A percentile compares a stretch with the other conserved stretches of the same genome.
Evolutionary conservation across 2,329 filamentous ascomycete genomes (phyloP).

Genomic region (Phialophora tarda): DNA sequence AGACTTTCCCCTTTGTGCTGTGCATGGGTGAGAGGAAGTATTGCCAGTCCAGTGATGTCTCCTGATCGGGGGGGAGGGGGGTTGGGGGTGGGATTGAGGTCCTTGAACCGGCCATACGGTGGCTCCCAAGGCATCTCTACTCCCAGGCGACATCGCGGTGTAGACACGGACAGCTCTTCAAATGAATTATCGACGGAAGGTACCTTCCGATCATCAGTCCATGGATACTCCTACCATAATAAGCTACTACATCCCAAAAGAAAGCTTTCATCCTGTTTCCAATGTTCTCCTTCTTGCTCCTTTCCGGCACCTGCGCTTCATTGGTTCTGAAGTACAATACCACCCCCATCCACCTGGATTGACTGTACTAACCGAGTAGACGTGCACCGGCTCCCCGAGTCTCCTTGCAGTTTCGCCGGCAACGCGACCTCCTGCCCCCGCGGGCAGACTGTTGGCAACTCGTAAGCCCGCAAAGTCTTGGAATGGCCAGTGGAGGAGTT

Average conservation of each 20-base stretch:
- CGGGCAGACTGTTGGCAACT: background rate
- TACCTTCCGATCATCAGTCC: background rate
- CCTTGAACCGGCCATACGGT: background rate
- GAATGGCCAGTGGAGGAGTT: background rate
- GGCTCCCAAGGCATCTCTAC: background rate
- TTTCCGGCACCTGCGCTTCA: background rate
- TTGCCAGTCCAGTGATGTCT: constrained; percentile 18
- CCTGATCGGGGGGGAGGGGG: background rate
- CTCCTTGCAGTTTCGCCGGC: background rate
- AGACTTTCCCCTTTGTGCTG: constrained; percentile 52
- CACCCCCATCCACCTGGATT: background rate
- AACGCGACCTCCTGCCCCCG: background rate
- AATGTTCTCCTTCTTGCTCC: background rate
- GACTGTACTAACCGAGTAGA: background rate
- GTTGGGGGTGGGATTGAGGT: background rate
- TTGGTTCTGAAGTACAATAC: background rate
- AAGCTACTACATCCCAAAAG: background rate
- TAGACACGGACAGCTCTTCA: background rate
- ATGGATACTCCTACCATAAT: background rate
- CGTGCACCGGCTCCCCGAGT: background rate
- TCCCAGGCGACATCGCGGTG: background rate
- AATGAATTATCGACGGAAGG: background rate
- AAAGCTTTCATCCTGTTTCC: background rate
- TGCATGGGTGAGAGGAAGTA: constrained; percentile 45
- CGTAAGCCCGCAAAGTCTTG: background rate